Evolutionary conservation across 495 filamentous ascomycete genomes (phyloP), one percentile per base, ranked within the genome.

Genomic region (Aspergillus diversus): DNA sequence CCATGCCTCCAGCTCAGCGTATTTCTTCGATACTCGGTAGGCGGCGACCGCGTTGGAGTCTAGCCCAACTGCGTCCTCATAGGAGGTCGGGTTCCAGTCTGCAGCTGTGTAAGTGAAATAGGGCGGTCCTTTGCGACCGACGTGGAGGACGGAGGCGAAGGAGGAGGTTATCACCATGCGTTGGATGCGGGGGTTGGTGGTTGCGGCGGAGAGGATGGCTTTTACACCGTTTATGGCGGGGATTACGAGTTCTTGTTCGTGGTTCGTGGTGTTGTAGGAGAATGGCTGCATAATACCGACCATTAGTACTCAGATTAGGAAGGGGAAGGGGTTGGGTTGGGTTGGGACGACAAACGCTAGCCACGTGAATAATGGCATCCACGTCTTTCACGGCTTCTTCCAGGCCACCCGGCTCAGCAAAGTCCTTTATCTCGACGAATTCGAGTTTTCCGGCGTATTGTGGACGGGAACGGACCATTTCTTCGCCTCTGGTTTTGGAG

Each of bases 61-160:
- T 17, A 61, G 59, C 15, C 78, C 65, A 16, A 78, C 70, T 1
- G 89, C 81, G 57, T 86, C 77, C 66, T 86, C 85, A 42, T 83
- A 71, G 11, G 87, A 89, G 1, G 88, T 79, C 0, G 90, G 90
- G 77, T 92, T 93, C 90, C 91, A 95, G 68, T 92, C 85, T 1
- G 73, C 73, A 57, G 89, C 88, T 55, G 78, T 78, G 71, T 89
- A 92, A 8, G 73, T 81, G 65, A 85, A 81, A 7, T 71, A 78
- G 0, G 77, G 71, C 47, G 67, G 68, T 21, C 66, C 68, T 21
- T 72, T 79, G 61, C 77, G 77, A 56, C 55, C 56, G 3, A 73
- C 72, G 59, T 87, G 67, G 35, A 89, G 37, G 63, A 92, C 85
- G 46, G 88, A 74, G 6, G 90, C 90, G 75, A 92, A 93, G 5